Evolutionary conservation across 2,329 filamentous ascomycete genomes (phyloP).

Genomic region (Penicillium brasilianum): DNA sequence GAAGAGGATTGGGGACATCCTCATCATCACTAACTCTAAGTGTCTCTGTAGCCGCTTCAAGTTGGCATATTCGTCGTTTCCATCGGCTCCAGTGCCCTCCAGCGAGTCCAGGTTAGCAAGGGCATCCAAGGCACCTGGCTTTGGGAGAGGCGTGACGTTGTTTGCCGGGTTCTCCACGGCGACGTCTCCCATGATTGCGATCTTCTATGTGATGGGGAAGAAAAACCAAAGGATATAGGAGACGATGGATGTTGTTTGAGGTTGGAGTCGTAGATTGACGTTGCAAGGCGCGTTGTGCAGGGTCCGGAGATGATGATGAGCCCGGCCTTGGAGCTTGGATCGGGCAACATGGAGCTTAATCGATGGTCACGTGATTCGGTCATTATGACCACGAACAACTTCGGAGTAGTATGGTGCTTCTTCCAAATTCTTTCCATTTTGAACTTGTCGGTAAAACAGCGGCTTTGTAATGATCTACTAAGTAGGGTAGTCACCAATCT

Average conservation of each 20-base stretch:
- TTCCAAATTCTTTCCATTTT: background rate
- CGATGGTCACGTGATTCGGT: constrained; percentile 14
- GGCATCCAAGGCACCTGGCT: constrained; percentile 72
- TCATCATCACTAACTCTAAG: constrained; percentile 72
- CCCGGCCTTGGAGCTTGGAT: constrained; percentile 21
- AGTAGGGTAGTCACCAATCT: too few relatives aligned
- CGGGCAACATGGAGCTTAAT: constrained; percentile 25
- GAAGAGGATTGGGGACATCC: constrained; percentile 3
- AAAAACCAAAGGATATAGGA: background rate
- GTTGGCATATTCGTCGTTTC: constrained; percentile 89
- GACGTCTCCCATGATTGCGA: constrained; percentile 77
- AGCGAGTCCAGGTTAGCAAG: constrained; percentile 91
- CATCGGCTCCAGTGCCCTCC: constrained; percentile 80
- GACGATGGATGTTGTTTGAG: constrained; percentile 8
- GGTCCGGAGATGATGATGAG: constrained; percentile 18
- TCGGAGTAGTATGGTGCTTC: background rate
- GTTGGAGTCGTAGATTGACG: constrained; percentile 12
- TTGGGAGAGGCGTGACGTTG: constrained; percentile 78
- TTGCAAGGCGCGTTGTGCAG: constrained; percentile 17
- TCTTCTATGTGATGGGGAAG: background rate
- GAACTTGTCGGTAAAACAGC: background rate
- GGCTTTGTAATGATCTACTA: too few relatives aligned
- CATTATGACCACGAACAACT: background rate
- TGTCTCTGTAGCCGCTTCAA: constrained; percentile 97
- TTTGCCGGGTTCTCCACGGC: constrained; percentile 80